Conservation (phyloP, 2,329 filamentous ascomycete species). For the Talaromyces sp. region DNA sequence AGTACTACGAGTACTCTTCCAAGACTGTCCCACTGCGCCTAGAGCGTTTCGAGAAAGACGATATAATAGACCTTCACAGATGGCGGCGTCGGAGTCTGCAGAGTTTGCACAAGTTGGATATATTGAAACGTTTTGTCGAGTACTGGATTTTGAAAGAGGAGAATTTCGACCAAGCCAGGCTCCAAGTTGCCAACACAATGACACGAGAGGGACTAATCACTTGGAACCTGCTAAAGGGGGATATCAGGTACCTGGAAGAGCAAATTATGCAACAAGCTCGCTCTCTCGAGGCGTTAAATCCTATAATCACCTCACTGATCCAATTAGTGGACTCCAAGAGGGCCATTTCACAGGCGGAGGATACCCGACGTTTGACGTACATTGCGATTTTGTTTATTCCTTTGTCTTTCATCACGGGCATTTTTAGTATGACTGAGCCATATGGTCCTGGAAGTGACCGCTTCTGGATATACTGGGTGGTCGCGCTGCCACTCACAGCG, state of each 20-base stretch:
- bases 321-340: not conserved
- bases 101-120: not conserved
- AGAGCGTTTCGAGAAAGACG: not conserved
- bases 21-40: not conserved
- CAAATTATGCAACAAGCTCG: not conserved
- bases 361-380: constrained; percentile 6
- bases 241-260: not conserved
- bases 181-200: not conserved
- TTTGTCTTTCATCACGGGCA: not conserved
- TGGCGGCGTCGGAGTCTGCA: not conserved
- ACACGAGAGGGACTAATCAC: not conserved
- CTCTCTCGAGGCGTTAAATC: not conserved
- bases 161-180: not conserved
- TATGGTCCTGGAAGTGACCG: constrained; percentile 1
- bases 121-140: not conserved
- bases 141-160: not conserved
- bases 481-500: not conserved
- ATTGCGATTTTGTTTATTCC: constrained; percentile 6
- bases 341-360: constrained; percentile 3
- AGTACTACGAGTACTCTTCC: not conserved
- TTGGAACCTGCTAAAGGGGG: not conserved
- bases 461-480: constrained; percentile 8
- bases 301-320: not conserved
- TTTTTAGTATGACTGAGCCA: constrained; percentile 7
- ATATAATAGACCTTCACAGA: not conserved